Base-by-base conservation (phyloP, 371 early-diverging fungal genomes). In the Phascolomyces articulosus region DNA sequence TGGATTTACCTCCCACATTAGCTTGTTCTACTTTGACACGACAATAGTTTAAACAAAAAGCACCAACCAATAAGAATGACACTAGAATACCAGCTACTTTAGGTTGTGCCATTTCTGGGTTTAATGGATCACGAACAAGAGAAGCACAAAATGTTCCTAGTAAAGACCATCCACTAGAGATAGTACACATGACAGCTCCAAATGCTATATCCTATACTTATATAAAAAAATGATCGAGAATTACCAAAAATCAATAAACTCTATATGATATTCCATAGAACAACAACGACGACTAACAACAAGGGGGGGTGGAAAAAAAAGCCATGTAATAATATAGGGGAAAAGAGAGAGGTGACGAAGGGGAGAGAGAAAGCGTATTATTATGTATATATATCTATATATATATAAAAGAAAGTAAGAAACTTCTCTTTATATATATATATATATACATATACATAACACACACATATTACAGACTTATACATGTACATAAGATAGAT, bases 21-120 rank as follows among this genome's bases (percentile, higher is more conserved):
- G 75, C 77, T 63, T 82, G 79, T 10, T 78, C 77, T 2, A 77
- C 69, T 63, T 70, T 77, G 27, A 68, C 75, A 29, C 82, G 73
- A 62, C 76, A 60, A 26, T 76, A 70, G 29, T 70, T 82, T 15
- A 82, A 48, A 20, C 48, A 63, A 40, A 82, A 77, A 28, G 75
- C 73, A 4, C 82, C 82, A 21, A 75, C 8, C 0, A 77, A 44
- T 2, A 79, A 53, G 49, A 82, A 82, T 26, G 58, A 41, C 8
- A 65, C 60, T 6, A 77, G 58, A 0, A 82, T 68, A 6, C 66
- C 69, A 44, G 69, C 69, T 11, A 71, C 71, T 21, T 51, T 40
- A 4, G 78, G 72, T 18, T 82, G 82, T 3, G 73, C 77, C 34
- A 62, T 34, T n/a, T 47, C 40, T 0, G 62, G 20, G 26, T 64